phyloP scores from a whole-genome alignment of 2,329 filamentous ascomycete species.

The Magnaporthales sp. region DNA sequence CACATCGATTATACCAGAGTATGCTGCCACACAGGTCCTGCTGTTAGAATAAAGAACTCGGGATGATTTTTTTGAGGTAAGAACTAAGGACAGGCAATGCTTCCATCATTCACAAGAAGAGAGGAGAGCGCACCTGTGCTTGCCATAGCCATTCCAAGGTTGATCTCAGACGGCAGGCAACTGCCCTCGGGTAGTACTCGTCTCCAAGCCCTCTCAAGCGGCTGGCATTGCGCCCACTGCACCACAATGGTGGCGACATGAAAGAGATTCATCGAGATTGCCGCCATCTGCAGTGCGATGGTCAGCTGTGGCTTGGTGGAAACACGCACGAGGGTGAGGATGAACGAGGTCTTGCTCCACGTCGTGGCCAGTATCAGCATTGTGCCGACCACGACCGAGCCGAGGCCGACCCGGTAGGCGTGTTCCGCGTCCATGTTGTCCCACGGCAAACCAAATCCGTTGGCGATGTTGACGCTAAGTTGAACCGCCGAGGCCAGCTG shows the following conservation, averaged over 20 bases:
- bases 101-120: too few relatives aligned
- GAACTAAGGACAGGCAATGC: too few relatives aligned
- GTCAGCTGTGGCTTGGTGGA: slow-evolving; percentile 5
- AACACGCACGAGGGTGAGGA: slow-evolving; percentile 24
- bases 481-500: not conserved
- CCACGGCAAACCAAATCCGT: not conserved
- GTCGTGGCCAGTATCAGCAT: slow-evolving; percentile 17
- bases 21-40: not conserved
- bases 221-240: slow-evolving; percentile 20
- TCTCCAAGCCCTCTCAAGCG: slow-evolving; percentile 18
- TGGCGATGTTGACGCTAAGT: not conserved
- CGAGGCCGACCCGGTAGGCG: not conserved
- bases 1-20: not conserved
- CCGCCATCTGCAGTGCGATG: slow-evolving; percentile 16
- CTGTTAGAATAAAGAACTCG: not conserved
- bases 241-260: slow-evolving; percentile 17
- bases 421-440: not conserved
- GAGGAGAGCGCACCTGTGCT: not conserved
- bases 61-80: not conserved
- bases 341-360: slow-evolving; percentile 29
- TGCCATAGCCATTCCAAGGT: not conserved
- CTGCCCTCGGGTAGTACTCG: slow-evolving; percentile 11
- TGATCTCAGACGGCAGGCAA: slow-evolving; percentile 16
- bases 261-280: slow-evolving; percentile 22
- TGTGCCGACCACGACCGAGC: not conserved